Evolutionary conservation across 192 early-diverging fungal species (phyloP), one percentile per base, ranked within the genome.

Genomic region (Gigaspora rosea): DNA sequence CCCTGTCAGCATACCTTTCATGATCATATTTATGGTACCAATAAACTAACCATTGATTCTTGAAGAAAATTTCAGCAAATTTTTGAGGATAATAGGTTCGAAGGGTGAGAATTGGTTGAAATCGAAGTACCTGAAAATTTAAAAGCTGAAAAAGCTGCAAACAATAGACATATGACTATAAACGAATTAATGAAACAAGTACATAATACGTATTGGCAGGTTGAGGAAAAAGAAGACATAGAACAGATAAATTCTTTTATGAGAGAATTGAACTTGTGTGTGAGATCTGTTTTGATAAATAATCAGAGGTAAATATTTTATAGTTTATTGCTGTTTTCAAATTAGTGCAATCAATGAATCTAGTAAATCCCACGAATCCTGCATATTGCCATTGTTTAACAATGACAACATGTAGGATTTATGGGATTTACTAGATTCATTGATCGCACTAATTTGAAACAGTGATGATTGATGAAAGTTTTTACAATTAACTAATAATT

Each of bases 71-170:
- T 78, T 71, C 67, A 71, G 36, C 7, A 22, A 41, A 62, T 78
- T n/a, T 71, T 71, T 50, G 57, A 78, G 61, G 77, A 78, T 61
- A 63, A 12, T 78, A 68, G 69, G 9, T 49, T 78, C 57, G 36
- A 61, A 71, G 41, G 18, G 35, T 10, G 68, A 13, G 54, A 70
- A 52, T 48, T 71, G 57, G 32, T 78, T 3, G 32, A 59, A 18
- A 32, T 71, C 20, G 61, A 59, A 18, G 11, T 71, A 18, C 10
- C n/a, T 3, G 50, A 50, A 41, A 20, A 56, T 22, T 71, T 57
- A 4, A 56, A 70, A 32, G 51, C 71, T 22, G 69, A 78, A 36
- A 49, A 57, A 72, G 8, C 20, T 27, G 33, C 58, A 27, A 57
- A 78, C 16, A 62, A 47, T 59, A 33, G 56, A 54, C 32, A 52